Conservation (phyloP, 129 eudicot genomes). For the Flaveria trinervia region DNA sequence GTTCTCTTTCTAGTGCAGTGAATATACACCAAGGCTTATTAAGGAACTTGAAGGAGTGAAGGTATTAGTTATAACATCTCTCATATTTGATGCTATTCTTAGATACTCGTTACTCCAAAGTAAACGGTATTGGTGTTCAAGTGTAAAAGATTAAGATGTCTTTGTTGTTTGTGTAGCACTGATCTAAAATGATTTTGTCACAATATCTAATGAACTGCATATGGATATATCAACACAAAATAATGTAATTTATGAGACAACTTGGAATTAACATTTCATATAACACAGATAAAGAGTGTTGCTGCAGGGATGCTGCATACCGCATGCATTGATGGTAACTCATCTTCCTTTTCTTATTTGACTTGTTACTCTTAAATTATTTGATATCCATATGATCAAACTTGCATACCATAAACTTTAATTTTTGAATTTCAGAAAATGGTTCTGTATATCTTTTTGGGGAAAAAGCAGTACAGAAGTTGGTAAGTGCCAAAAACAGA, state of each 20-base stretch:
- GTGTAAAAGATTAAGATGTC: constrained; percentile 4
- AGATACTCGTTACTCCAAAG: background rate
- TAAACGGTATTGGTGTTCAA: background rate
- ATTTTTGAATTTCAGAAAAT: constrained; percentile 55
- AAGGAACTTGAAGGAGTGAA: constrained; percentile 81
- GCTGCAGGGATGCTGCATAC: constrained; percentile 98
- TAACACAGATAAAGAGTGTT: constrained; percentile 57
- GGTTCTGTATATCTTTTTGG: constrained; percentile 82
- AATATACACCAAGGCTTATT: constrained; percentile 88
- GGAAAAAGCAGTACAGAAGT: constrained; percentile 63
- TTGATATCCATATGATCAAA: background rate
- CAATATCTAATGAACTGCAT: background rate
- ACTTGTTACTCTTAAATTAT: background rate
- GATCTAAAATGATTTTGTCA: constrained; percentile 6
- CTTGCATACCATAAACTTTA: background rate
- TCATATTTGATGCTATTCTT: background rate
- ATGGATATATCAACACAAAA: background rate
- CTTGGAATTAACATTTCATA: background rate
- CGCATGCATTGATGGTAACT: constrained; percentile 83
- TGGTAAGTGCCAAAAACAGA: constrained; percentile 48
- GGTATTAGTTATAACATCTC: constrained; percentile 43
- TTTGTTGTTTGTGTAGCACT: constrained; percentile 1
- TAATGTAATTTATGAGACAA: background rate
- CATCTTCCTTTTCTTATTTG: background rate
- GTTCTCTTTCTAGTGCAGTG: constrained; percentile 51